Evolutionary conservation across 805 yeast species (phyloP).

Genomic region (Nakazawaea populi): DNA sequence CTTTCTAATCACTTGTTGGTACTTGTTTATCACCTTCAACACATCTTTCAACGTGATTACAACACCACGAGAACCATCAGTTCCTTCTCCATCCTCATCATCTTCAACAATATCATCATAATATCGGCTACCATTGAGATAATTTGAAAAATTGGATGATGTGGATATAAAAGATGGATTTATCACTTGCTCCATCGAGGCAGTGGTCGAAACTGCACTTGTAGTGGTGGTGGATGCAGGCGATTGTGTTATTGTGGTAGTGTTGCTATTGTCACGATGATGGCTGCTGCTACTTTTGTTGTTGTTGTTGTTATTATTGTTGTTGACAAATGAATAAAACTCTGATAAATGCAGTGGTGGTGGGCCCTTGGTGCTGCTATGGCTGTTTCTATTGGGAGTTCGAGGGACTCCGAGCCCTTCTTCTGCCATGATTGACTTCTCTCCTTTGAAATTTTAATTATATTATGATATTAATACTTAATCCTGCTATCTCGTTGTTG

Average conservation of each 20-base stretch:
- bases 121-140: slow-evolving; percentile 34
- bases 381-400: slow-evolving; percentile 1
- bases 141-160: slow-evolving; percentile 12
- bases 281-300: too few relatives aligned
- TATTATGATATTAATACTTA: too few relatives aligned
- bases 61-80: background rate
- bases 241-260: background rate
- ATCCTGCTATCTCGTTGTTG: too few relatives aligned
- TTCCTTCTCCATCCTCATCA: slow-evolving; percentile 30
- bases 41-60: slow-evolving; percentile 58
- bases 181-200: background rate
- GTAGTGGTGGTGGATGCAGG: background rate
- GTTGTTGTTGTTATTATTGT: slow-evolving; percentile 2
- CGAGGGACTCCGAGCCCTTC: background rate
- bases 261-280: background rate
- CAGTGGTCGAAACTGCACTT: background rate
- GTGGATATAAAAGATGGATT: slow-evolving; percentile 13
- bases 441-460: too few relatives aligned
- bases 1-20: slow-evolving; percentile 39
- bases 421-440: background rate
- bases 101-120: slow-evolving; percentile 22
- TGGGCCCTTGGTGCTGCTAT: background rate
- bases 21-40: slow-evolving; percentile 39
- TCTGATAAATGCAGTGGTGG: slow-evolving; percentile 56
- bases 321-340: slow-evolving; percentile 44